These are phyloP conservation scores for Candida mattraensis DNA, from an alignment of 805 yeast species.

Conservation along the genomic window DNA sequence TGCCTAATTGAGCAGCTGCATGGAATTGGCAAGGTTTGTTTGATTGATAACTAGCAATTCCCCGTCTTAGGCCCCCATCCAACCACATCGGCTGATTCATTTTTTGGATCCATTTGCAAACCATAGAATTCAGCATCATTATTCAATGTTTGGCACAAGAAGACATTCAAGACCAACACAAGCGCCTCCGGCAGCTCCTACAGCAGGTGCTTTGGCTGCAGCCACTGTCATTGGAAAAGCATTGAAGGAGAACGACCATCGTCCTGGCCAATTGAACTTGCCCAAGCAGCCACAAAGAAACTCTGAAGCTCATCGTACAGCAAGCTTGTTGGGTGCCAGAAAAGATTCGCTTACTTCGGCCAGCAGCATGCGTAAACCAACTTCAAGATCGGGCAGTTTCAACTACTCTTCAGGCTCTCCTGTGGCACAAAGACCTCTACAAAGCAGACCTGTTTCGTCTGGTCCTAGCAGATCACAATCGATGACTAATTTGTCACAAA, in stretches of 20 bases:
- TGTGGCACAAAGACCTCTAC: conserved; percentile 8
- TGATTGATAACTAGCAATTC: too few species aligned
- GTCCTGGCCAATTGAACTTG: conserved; percentile 31
- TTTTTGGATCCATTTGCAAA: too few species aligned
- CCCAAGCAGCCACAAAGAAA: conserved; percentile 28
- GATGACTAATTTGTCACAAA: conserved; percentile 12
- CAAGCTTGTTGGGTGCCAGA: conserved; percentile 24
- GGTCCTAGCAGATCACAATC: conserved; percentile 23
- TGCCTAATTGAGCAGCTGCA: too few species aligned
- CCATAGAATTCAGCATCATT: too few species aligned
- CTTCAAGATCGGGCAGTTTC: conserved; percentile 22
- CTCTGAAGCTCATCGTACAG: conserved; percentile 16
- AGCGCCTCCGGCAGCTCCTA: conserved; percentile 29
- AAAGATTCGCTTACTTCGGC: conserved; percentile 22
- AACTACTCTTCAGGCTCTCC: conserved; percentile 19
- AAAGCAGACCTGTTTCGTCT: conserved; percentile 2
- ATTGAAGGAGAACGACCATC: conserved; percentile 36
- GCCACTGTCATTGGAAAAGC: conserved; percentile 58
- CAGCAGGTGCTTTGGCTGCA: conserved; percentile 61
- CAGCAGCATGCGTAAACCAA: conserved; percentile 9
- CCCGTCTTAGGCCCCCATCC: too few species aligned
- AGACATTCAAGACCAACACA: conserved; percentile 23
- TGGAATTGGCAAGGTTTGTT: too few species aligned
- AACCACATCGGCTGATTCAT: too few species aligned
- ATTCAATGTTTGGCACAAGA: conserved; percentile 22